A percentile compares a stretch with the other conserved stretches of the same genome.
Conservation (phyloP, 2,329 filamentous ascomycete genomes). For the Botrytis squamosa region DNA sequence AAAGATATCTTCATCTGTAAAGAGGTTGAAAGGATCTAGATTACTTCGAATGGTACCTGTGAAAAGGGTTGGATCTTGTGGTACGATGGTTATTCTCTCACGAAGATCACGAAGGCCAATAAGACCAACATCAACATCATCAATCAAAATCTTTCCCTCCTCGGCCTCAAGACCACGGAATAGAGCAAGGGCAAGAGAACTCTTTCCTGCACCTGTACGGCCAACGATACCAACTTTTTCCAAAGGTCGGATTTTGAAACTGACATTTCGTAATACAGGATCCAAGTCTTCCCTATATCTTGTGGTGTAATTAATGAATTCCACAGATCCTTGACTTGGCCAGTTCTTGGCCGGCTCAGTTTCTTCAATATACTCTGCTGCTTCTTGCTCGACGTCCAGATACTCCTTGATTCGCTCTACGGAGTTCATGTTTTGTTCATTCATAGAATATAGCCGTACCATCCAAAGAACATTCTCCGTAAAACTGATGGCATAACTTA, state of each 20-base stretch:
- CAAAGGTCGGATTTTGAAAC: conserved; percentile 78
- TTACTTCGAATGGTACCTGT: conserved; percentile 89
- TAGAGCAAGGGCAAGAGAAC: conserved; percentile 85
- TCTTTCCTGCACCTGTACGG: conserved; percentile 93
- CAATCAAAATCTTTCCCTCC: conserved; percentile 83
- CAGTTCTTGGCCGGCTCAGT: conserved; percentile 76
- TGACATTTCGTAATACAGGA: conserved; percentile 78
- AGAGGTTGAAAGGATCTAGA: conserved; percentile 85
- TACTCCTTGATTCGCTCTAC: conserved; percentile 98
- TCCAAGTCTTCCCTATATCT: conserved; percentile 86
- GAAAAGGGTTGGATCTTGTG: conserved; percentile 94
- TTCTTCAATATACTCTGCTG: conserved; percentile 71
- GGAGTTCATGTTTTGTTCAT: conserved; percentile 99
- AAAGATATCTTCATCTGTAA: conserved; percentile 89
- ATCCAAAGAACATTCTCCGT: conserved; percentile 97
- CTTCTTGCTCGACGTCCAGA: conserved; percentile 93
- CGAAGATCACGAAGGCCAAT: conserved; percentile 94
- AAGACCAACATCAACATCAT: conserved; percentile 82
- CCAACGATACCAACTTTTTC: conserved; percentile 98
- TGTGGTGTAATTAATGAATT: conserved; percentile 87
- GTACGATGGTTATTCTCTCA: conserved; percentile 93
- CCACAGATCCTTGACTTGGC: conserved; percentile 81
- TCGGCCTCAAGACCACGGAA: conserved; percentile 94
- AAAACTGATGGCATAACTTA: conserved; percentile 95
- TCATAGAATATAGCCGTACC: conserved; percentile 87